Evolutionary conservation across 139 green algal genomes (phyloP), one percentile per base, ranked within the genome.

Genomic region (Deuterostichococcus epilithicus): DNA sequence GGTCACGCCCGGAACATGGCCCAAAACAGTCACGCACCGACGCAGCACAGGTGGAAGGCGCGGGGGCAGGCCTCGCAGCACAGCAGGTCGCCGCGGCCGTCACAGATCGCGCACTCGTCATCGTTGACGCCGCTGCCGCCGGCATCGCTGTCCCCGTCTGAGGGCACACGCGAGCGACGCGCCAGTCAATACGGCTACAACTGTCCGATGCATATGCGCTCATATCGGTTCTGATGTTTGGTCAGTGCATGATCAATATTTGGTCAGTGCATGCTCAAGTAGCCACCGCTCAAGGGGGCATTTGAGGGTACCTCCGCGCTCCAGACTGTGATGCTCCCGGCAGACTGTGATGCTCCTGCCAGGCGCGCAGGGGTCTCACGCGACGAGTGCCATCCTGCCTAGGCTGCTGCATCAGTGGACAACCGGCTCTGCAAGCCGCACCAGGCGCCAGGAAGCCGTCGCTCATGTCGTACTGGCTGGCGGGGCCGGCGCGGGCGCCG

Each of bases 21-120:
- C 10, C 13, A 25, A 20, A 13, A 5, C 8, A 63, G 52, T 13
- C 13, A 23, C 69, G 90, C 36, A 42, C 87, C 83, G 34, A 82
- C 77, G 78, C 87, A 91, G 8, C 13, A 4, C 36, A 85, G 68
- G 72, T 91, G 87, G 71, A 83, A 90, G 15, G 74, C 76, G 15
- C 60, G 18, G 0, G 80, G 83, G 72, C 87, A 91, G 42, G 70
- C 81, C 32, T 91, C 85, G 68, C 87, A 91, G 45, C 78, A 45
- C 67, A 91, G 69, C 75, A 90, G 73, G 68, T 91, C 83, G 28
- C 85, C 87, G 30, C 44, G 77, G 18, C 72, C 71, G 32, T 58
- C 45, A 60, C 83, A 87, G 6, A 81, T 20, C 0, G 37, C 67
- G 63, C 82, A 86, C 66, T 67, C n/a, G 65, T 88, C 80, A 32